Conservation (phyloP, 2,329 filamentous ascomycete species). For the Graphilbum fragrans region DNA sequence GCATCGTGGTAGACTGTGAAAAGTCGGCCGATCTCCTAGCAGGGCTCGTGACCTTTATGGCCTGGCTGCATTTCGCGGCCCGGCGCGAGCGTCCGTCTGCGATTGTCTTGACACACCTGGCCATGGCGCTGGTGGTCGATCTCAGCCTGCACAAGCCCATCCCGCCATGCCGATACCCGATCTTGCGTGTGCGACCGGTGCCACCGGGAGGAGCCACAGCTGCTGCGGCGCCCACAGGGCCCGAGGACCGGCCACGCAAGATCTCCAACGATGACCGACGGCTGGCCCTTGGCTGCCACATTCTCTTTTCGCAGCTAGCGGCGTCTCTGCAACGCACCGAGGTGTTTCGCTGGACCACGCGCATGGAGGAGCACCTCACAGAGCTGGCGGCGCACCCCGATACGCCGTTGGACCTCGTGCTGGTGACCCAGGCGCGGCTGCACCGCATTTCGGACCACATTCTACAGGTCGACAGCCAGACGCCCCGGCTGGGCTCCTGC, state of each 20-base stretch:
- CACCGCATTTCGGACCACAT: conserved; percentile 26
- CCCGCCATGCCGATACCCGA: conserved; percentile 2
- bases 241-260: conserved; percentile 20
- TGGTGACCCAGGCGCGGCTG: conserved; percentile 28
- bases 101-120: conserved; percentile 27
- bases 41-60: conserved; percentile 25
- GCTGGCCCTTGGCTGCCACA: conserved; percentile 33
- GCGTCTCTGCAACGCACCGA: conserved; percentile 28
- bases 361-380: conserved; percentile 45
- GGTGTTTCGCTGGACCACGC: conserved; percentile 40
- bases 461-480: conserved; percentile 12
- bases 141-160: conserved; percentile 26
- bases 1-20: conserved; percentile 33
- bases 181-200: conserved; percentile 7
- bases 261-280: conserved; percentile 30
- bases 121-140: conserved; percentile 28
- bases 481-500: conserved; percentile 8
- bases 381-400: conserved; percentile 32
- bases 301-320: conserved; percentile 3
- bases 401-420: conserved; percentile 33
- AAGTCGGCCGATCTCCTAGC: conserved; percentile 37
- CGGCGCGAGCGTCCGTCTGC: conserved; percentile 27
- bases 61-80: conserved; percentile 9
- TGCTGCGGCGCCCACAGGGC: conserved; percentile 4
- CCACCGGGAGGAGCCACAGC: neutral